Percentiles rank a stretch among this genome's conserved stretches.
Conservation (phyloP, 1,284 basidiomycete species). For the Ceratobasidium theobromae region DNA sequence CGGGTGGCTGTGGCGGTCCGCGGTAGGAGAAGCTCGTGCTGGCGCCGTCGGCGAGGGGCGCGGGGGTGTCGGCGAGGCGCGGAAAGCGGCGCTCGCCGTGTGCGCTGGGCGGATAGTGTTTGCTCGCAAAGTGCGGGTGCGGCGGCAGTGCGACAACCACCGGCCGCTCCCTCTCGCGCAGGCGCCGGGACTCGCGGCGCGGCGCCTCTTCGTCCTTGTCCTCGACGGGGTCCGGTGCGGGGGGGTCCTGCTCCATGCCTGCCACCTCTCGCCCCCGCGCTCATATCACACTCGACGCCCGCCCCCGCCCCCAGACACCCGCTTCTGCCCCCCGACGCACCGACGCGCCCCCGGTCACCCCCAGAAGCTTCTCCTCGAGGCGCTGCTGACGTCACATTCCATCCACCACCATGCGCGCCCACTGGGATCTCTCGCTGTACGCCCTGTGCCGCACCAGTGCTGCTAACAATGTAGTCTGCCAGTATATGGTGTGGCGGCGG, state of each 20-base stretch:
- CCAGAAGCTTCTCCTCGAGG: not conserved
- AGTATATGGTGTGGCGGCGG: constrained; percentile 20
- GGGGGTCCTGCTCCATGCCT: not conserved
- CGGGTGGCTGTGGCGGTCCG: constrained; percentile 15
- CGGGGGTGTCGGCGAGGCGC: constrained; percentile 10
- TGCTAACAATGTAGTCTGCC: constrained; percentile 2
- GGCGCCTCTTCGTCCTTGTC: not conserved
- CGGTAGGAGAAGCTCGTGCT: constrained; percentile 25
- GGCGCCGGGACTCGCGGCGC: not conserved
- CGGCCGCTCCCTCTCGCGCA: not conserved
- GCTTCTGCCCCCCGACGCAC: not conserved
- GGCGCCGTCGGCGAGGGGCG: constrained; percentile 17
- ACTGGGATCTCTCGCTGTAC: not conserved
- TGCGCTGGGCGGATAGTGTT: constrained; percentile 13
- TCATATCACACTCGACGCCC: not conserved
- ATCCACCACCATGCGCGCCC: not conserved
- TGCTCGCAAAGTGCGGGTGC: constrained; percentile 9
- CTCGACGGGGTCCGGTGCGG: not conserved
- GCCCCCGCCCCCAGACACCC: constrained; percentile 13
- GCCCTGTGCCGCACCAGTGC: not conserved
- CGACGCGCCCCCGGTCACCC: not conserved
- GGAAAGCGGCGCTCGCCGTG: constrained; percentile 27
- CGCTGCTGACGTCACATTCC: not conserved
- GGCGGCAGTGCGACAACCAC: constrained; percentile 4
- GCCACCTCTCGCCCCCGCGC: not conserved